Evolutionary conservation across 1,284 basidiomycete species (phyloP), one percentile per base, ranked within the genome.

Genomic region (Vanrija sp.): DNA sequence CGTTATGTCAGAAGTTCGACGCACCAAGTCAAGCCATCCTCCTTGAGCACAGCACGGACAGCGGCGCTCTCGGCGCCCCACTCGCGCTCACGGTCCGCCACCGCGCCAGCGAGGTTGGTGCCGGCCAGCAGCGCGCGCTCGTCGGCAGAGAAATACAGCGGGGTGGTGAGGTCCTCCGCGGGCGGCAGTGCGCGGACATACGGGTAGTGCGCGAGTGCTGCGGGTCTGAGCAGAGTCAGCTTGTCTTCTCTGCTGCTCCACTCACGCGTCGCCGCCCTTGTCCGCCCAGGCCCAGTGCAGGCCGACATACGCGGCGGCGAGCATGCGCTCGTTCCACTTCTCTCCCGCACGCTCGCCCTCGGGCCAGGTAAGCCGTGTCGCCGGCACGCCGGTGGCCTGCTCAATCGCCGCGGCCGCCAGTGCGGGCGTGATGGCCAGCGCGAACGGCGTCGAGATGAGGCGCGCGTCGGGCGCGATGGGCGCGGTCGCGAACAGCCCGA

Each of bases 71-170:
- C 88, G 0, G 62, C 62, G 53, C 75, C 72, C 85, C 86, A 88
- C 19, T 81, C 80, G 3, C 73, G 73, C 58, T 80, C 74, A 6
- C 87, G 81, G 62, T 89, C 86, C 4, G 80, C 48, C 0, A 86
- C 84, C 0, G 90, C 90, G 1, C 86, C 84, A 60, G 83, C 83
- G 1, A 95, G 66, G 67, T 93, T 93, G 1, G 87, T 88, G 0
- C 89, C 89, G 51, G 80, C 77, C 51, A 94, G 81, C 12, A 85
- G 69, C 9, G 82, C 80, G 8, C 85, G 75, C 71, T 96, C 92
- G 14, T 67, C 54, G 0, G 72, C 49, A 0, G 81, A 81, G 68
- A 89, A 95, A 64, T 88, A 84, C n/a, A 91, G 78, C 0, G 91
- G 83, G 0, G 91, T 93, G n/a, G 79, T 76, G 2, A 93, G 79